Evolutionary conservation across 139 green algal genomes (phyloP), one percentile per base, ranked within the genome.

Genomic region (Astrephomene gubernaculifera): DNA sequence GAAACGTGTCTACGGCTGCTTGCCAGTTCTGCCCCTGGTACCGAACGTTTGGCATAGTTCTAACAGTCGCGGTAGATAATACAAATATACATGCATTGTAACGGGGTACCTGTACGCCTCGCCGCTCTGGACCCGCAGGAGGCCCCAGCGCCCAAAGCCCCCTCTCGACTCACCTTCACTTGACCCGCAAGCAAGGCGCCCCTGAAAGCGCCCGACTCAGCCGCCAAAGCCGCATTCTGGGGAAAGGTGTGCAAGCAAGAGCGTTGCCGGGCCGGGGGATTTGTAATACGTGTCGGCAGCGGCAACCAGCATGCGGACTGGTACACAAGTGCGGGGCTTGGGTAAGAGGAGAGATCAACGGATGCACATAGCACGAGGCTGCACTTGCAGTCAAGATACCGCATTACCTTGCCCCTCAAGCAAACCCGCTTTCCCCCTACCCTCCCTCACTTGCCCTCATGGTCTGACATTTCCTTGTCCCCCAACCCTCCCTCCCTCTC

Each of bases 151-250:
- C 17, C 19, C 22, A n/a, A 29, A 31, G 17, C 33, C 21, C 21
- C 68, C 19, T 22, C 17, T 21, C 39, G 22, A 52, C 72, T 3
- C 72, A 81, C 72, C 72, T 69, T 33, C 44, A 53, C 33, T 25
- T 81, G 33, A 22, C 74, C 74, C 38, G 54, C n/a, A 36, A 17
- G 25, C 31, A 82, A 38, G 8, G 53, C 54, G 27, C 25, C 14
- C 6, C 74, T 54, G 31, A 60, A 39, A 21, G 54, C 74, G 35
- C 45, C 54, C 29, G 54, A 45, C 54, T 82, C 74, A 17, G 74
- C 54, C 57, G 57, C 31, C 72, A 81, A 52, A 0, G 52, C 33
- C 24, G 52, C 52, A 7, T 69, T 69, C 72, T 81, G 72, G 36
- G 45, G 36, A 5, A 8, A 7, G 14, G 27, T 7, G 27, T 10